A percentile compares a stretch with the other conserved stretches of the same genome.
phyloP scores from a whole-genome alignment of 1,284 basidiomycete species.

The Coniferiporia sulphurascens region DNA sequence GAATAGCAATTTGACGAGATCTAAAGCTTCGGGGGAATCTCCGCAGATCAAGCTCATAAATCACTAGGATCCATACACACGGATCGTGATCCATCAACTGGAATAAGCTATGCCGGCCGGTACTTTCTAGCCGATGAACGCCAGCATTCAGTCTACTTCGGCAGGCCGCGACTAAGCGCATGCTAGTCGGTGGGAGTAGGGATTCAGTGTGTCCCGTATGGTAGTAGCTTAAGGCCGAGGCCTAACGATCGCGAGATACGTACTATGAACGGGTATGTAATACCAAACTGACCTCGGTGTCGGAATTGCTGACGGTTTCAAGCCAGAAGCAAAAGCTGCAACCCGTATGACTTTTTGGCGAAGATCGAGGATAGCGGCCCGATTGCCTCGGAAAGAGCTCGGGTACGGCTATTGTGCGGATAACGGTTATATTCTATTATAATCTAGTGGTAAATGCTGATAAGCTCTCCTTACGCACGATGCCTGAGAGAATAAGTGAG shows the following conservation, averaged over 20 bases:
- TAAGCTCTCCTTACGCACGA: neutral
- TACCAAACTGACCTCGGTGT: neutral
- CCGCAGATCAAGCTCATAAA: neutral
- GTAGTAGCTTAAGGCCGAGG: neutral
- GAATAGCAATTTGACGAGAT: slow-evolving; percentile 6
- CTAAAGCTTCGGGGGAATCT: slow-evolving; percentile 7
- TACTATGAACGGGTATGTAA: neutral
- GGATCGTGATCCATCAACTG: neutral
- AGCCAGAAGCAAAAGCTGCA: neutral
- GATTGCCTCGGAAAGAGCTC: neutral
- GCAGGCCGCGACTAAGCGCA: neutral
- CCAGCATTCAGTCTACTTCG: neutral
- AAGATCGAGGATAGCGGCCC: neutral
- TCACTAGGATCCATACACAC: slow-evolving; percentile 1
- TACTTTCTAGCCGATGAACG: neutral
- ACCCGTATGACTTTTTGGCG: neutral
- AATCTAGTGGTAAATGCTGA: neutral
- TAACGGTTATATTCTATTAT: neutral
- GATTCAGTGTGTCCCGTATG: slow-evolving; percentile 1
- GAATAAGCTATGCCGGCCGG: neutral
- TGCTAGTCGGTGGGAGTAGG: neutral
- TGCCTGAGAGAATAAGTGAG: neutral
- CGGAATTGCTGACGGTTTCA: neutral
- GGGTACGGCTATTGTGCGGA: neutral
- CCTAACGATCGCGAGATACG: neutral